Evolutionary conservation across 2,329 filamentous ascomycete genomes (phyloP).

Genomic region (Apiospora pterosperma): DNA sequence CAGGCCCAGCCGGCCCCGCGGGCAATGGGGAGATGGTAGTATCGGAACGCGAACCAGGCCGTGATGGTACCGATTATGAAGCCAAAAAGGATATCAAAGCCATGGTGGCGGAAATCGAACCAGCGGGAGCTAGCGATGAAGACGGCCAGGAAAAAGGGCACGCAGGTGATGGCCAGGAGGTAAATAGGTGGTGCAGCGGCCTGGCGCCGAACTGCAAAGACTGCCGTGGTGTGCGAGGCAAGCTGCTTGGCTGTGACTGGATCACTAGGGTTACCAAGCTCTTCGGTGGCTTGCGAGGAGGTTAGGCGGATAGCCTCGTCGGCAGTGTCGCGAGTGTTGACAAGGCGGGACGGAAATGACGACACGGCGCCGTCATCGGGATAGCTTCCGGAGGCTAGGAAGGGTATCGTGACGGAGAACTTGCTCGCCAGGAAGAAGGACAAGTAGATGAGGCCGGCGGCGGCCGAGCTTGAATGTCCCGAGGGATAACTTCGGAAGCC

Average conservation of each 20-base stretch:
- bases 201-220: slow-evolving; percentile 60
- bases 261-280: slow-evolving; percentile 25
- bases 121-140: slow-evolving; percentile 85
- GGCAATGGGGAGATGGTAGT: slow-evolving; percentile 78
- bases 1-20: slow-evolving; percentile 86
- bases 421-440: slow-evolving; percentile 84
- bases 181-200: slow-evolving; percentile 82
- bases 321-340: slow-evolving; percentile 32
- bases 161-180: slow-evolving; percentile 64
- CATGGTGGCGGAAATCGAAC: slow-evolving; percentile 85
- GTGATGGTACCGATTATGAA: slow-evolving; percentile 70
- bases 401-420: slow-evolving; percentile 71
- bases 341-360: slow-evolving; percentile 73
- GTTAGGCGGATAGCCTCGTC: slow-evolving; percentile 33
- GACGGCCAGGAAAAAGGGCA: slow-evolving; percentile 71
- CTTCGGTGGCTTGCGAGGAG: slow-evolving; percentile 23
- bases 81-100: slow-evolving; percentile 90
- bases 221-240: slow-evolving; percentile 32
- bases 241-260: slow-evolving; percentile 26
- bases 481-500: slow-evolving; percentile 84
- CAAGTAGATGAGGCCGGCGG: slow-evolving; percentile 79
- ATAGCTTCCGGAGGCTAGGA: slow-evolving; percentile 50
- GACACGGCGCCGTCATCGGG: slow-evolving; percentile 50
- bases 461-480: slow-evolving; percentile 72
- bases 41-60: slow-evolving; percentile 74